Percentiles rank a stretch among this genome's conserved stretches.
Evolutionary conservation across 2,329 filamentous ascomycete species (phyloP).

Genomic region (Diplodia corticola): DNA sequence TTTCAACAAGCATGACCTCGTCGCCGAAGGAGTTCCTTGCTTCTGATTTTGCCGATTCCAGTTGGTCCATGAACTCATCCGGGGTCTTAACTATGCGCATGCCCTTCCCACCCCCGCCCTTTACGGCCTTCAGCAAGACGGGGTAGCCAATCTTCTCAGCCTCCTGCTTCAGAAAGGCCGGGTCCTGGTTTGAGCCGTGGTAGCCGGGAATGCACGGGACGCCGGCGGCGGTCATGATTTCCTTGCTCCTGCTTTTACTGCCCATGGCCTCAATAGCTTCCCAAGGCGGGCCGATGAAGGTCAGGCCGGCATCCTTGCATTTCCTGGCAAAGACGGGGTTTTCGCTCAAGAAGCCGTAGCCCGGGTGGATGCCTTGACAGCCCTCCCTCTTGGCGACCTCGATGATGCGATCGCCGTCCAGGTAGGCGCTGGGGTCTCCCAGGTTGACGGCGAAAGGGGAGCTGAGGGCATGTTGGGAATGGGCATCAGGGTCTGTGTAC

Average conservation of each 20-base stretch:
- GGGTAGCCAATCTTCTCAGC: slow-evolving; percentile 71
- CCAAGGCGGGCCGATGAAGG: slow-evolving; percentile 89
- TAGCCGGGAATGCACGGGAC: slow-evolving; percentile 97
- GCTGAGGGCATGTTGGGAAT: slow-evolving; percentile 82
- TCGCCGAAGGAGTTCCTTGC: slow-evolving; percentile 65
- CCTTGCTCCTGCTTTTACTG: slow-evolving; percentile 87
- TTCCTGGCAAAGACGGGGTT: slow-evolving; percentile 87
- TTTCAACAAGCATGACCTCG: slow-evolving; percentile 67
- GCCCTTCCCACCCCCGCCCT: slow-evolving; percentile 67
- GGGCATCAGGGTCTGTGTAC: slow-evolving; percentile 88
- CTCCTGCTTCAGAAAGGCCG: slow-evolving; percentile 61
- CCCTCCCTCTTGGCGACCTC: slow-evolving; percentile 79
- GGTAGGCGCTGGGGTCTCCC: slow-evolving; percentile 79
- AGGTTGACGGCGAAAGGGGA: slow-evolving; percentile 83
- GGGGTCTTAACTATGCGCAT: slow-evolving; percentile 64
- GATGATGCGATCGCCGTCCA: slow-evolving; percentile 92
- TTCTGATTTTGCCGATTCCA: slow-evolving; percentile 65
- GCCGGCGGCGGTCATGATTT: slow-evolving; percentile 94
- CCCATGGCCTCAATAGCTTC: slow-evolving; percentile 81
- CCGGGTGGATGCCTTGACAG: slow-evolving; percentile 90
- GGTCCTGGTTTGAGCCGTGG: slow-evolving; percentile 80
- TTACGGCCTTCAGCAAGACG: slow-evolving; percentile 66
- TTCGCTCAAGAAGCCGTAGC: slow-evolving; percentile 92
- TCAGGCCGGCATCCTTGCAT: slow-evolving; percentile 84
- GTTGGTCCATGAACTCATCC: slow-evolving; percentile 60